Evolutionary conservation across 2,329 filamentous ascomycete species (phyloP).

Genomic region (Tricladium varicosporioides): DNA sequence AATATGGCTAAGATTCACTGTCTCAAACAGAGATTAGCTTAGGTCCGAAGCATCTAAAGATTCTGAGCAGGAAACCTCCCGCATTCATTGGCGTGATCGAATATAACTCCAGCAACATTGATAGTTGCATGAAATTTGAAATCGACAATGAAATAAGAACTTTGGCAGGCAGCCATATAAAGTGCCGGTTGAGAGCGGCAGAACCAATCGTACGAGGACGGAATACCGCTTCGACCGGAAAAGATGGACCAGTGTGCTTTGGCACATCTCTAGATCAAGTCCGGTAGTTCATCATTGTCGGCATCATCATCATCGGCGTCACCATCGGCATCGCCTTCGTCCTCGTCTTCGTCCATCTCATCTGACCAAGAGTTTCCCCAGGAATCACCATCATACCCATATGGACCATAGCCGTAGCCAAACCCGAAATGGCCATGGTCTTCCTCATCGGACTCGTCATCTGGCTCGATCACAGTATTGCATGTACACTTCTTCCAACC

Average conservation of each 20-base stretch:
- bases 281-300: not conserved
- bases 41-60: too few species aligned
- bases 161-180: too few species aligned
- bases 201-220: too few species aligned
- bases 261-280: not conserved
- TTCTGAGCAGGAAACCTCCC: too few species aligned
- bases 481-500: slow-evolving; percentile 19
- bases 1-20: too few species aligned
- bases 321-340: not conserved
- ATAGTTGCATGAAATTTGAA: too few species aligned
- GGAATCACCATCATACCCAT: not conserved
- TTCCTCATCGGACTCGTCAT: not conserved
- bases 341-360: not conserved
- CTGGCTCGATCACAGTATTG: slow-evolving; percentile 3
- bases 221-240: not conserved
- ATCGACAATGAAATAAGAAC: too few species aligned
- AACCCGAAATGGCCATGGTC: not conserved
- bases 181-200: too few species aligned
- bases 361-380: not conserved
- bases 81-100: too few species aligned
- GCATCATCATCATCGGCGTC: not conserved
- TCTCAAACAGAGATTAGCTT: too few species aligned
- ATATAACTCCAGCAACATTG: too few species aligned
- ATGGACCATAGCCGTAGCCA: too few species aligned
- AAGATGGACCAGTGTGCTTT: not conserved